phyloP scores from a whole-genome alignment of 257 asterid genomes.

The Solanum rostratum region DNA sequence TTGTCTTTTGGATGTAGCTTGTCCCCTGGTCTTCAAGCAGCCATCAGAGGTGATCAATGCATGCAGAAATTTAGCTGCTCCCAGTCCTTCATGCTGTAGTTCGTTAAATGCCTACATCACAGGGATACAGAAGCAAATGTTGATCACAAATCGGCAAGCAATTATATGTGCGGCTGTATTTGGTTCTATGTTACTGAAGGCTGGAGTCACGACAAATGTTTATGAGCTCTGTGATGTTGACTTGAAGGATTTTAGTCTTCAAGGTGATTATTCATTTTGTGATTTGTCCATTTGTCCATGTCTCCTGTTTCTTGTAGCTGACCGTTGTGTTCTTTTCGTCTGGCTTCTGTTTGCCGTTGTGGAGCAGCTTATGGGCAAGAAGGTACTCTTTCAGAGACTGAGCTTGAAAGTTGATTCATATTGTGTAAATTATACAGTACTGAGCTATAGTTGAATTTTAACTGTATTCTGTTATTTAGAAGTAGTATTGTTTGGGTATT shows the following conservation, averaged over 20 bases:
- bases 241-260: constrained; percentile 93
- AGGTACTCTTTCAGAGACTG: constrained; percentile 33
- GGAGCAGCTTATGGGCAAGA: constrained; percentile 72
- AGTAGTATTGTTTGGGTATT: not conserved
- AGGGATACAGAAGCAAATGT: constrained; percentile 74
- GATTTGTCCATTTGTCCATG: not conserved
- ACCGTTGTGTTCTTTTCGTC: not conserved
- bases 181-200: constrained; percentile 81
- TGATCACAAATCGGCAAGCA: constrained; percentile 91
- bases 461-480: not conserved
- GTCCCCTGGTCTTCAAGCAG: constrained; percentile 75
- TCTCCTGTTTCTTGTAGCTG: constrained; percentile 16
- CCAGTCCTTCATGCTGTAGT: constrained; percentile 86
- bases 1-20: constrained; percentile 36
- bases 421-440: not conserved
- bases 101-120: constrained; percentile 61
- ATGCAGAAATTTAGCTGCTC: constrained; percentile 69
- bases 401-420: not conserved
- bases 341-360: constrained; percentile 9
- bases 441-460: not conserved
- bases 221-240: constrained; percentile 95
- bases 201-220: constrained; percentile 77
- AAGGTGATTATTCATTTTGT: constrained; percentile 38
- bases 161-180: constrained; percentile 71
- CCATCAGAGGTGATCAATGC: constrained; percentile 76